Evolutionary conservation across 306 rosid genomes (phyloP), one percentile per base, ranked within the genome.

Genomic region (Luffa aegyptiaca): DNA sequence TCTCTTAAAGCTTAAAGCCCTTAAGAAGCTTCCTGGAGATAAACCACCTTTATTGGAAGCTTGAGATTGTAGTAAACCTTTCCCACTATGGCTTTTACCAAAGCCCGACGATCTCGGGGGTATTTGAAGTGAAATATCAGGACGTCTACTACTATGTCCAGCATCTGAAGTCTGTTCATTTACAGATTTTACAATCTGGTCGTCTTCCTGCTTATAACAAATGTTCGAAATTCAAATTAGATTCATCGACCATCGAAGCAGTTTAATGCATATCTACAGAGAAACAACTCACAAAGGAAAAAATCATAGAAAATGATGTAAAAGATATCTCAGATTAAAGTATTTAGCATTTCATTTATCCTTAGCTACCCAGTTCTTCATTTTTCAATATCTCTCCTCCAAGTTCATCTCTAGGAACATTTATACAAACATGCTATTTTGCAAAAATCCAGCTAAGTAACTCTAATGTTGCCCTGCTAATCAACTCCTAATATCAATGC

Each of bases 41-140:
- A 90, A 81, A 69, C 80, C 83, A 48, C 87, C 85, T 81, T 86
- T 91, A 5, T 84, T 57, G 74, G 96, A 95, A 61, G 97, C 89
- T 83, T 85, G 97, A 82, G 97, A 88, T 78, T 89, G 93, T 61
- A 88, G 90, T 81, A 89, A 83, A 84, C 83, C 86, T 90, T 82
- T 91, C 78, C 87, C 92, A 58, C 89, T 85, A 5, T 80, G 77
- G 64, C 89, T 85, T 77, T 81, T 86, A 56, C 93, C 89, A 41
- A 91, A 88, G 21, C 90, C 97, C 39, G 41, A 20, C 48, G 91
- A 90, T 83, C 91, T 91, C 13, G 93, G 96, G 46, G 98, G 98
- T 84, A 92, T 93, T 91, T 92, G 97, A 89, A 92, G 97, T 45
- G 96, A 91, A 79, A 95, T 92, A 73, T 92, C 97, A 0, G 98